Conservation (phyloP, 345 rosid species). For the Aquilaria sinensis region DNA sequence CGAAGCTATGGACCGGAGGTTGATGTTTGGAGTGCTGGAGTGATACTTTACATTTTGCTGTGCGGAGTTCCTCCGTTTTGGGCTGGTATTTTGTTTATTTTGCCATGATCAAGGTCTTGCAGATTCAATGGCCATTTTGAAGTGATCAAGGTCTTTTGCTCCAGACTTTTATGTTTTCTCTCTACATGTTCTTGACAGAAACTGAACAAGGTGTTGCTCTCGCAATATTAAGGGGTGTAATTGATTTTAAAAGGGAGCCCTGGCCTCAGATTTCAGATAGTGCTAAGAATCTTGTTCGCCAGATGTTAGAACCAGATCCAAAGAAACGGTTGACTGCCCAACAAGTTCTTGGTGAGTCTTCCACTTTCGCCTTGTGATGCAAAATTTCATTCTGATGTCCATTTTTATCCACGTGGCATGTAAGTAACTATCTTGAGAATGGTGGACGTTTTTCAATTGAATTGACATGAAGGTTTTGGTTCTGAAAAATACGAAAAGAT, state of each 20-base stretch:
- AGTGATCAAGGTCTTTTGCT: no score
- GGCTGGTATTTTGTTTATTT: slow-evolving; percentile 50
- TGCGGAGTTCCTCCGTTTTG: slow-evolving; percentile 98
- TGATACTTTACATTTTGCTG: slow-evolving; percentile 74
- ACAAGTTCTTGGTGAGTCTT: slow-evolving; percentile 76
- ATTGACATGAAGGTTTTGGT: not conserved
- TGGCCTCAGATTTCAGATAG: slow-evolving; percentile 94
- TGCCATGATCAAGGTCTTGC: not conserved
- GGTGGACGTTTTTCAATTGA: not conserved
- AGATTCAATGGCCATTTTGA: no score
- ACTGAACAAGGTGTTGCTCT: slow-evolving; percentile 98
- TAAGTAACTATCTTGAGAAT: no score
- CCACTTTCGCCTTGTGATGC: slow-evolving; percentile 2
- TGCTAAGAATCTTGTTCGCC: slow-evolving; percentile 83
- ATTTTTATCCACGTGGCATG: not conserved
- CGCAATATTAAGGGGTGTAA: slow-evolving; percentile 76
- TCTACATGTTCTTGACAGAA: slow-evolving; percentile 41
- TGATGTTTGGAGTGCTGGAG: slow-evolving; percentile 97
- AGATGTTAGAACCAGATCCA: slow-evolving; percentile 89
- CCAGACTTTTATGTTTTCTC: not conserved
- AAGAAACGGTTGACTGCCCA: slow-evolving; percentile 72
- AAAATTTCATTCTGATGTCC: slow-evolving; percentile 5
- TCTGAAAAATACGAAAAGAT: no score
- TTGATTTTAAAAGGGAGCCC: slow-evolving; percentile 92
- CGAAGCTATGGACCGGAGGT: slow-evolving; percentile 88